phyloP scores from a whole-genome alignment of 75 land plant genomes.

The Cryptomeria japonica region DNA sequence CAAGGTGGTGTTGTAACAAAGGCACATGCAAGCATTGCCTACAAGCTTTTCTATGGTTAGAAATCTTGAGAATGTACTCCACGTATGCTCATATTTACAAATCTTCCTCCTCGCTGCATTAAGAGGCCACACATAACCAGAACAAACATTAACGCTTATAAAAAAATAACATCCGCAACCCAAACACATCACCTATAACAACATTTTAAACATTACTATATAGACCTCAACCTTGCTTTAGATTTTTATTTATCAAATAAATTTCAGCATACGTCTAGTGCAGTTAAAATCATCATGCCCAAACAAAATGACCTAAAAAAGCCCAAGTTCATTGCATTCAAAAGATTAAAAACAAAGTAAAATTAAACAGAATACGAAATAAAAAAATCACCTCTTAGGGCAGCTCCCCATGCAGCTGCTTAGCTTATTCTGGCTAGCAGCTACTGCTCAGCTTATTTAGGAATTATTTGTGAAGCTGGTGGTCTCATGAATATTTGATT shows the following conservation, averaged over 20 bases:
- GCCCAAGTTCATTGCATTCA: background rate
- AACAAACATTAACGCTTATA: no score
- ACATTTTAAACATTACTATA: background rate
- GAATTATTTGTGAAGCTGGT: no score
- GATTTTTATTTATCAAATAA: background rate
- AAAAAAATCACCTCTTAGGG: background rate
- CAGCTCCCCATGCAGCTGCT: no score
- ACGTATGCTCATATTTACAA: background rate
- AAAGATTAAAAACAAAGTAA: background rate
- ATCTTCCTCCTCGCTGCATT: background rate
- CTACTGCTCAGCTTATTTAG: no score
- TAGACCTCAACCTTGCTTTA: background rate
- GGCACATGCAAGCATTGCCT: background rate
- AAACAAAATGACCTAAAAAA: background rate
- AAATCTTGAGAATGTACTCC: background rate
- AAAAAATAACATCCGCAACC: background rate
- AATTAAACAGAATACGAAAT: background rate
- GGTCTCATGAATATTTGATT: no score
- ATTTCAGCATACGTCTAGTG: background rate
- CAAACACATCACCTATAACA: background rate
- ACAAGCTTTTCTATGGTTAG: background rate
- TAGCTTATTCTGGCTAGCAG: no score
- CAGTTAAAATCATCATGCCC: background rate
- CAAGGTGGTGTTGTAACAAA: background rate
- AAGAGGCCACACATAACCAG: background rate